These are phyloP conservation scores for Ceratobasidium sp. DNA, from an alignment of 1,284 basidiomycete genomes.

Conservation along the genomic window DNA sequence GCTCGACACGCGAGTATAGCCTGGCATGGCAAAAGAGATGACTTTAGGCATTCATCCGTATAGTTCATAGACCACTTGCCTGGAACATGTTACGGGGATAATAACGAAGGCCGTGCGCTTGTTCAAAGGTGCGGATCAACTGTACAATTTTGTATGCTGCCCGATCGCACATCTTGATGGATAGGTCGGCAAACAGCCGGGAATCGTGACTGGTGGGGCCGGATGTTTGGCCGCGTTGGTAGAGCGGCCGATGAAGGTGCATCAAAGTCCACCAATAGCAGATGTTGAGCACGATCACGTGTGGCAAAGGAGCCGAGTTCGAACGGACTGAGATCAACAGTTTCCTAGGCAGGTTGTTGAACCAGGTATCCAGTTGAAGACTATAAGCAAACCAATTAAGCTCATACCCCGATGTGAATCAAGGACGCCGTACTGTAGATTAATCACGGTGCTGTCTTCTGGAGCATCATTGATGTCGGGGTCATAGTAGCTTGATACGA, in stretches of 20 bases:
- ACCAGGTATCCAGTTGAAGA: slow-evolving; percentile 70
- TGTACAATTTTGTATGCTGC: slow-evolving; percentile 75
- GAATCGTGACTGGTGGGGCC: slow-evolving; percentile 57
- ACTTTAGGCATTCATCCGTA: background rate
- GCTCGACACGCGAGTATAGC: slow-evolving; percentile 20
- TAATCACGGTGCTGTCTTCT: background rate
- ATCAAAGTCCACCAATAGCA: slow-evolving; percentile 75
- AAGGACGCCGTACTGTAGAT: background rate
- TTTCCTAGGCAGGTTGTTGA: slow-evolving; percentile 66
- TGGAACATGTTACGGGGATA: slow-evolving; percentile 42
- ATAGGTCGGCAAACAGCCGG: slow-evolving; percentile 67
- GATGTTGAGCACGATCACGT: slow-evolving; percentile 73
- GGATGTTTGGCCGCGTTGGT: slow-evolving; percentile 59
- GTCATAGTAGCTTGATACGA: too few species aligned
- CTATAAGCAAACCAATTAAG: background rate
- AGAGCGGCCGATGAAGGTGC: slow-evolving; percentile 75
- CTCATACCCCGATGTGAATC: too few species aligned
- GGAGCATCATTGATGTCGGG: too few species aligned
- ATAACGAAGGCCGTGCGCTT: slow-evolving; percentile 12
- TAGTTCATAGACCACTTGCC: background rate
- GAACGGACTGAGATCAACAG: slow-evolving; percentile 64
- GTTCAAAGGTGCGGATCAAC: slow-evolving; percentile 53
- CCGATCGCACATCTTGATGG: slow-evolving; percentile 66
- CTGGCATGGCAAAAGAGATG: background rate
- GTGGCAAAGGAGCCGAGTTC: slow-evolving; percentile 65